Conservation (phyloP, 805 yeast genomes). For the Myxozyma mucilagina region DNA sequence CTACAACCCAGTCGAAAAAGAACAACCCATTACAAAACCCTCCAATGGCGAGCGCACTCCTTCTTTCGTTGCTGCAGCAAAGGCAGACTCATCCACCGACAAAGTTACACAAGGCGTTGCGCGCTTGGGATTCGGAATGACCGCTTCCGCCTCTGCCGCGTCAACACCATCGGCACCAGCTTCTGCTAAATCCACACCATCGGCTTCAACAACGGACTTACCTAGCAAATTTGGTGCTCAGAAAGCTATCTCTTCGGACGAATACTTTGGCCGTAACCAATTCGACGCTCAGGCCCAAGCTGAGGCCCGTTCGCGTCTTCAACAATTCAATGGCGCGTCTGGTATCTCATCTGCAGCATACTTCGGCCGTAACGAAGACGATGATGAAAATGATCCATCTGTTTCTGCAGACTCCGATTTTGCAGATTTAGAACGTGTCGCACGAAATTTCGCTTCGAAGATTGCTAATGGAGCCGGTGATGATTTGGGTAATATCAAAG, state of each 20-base stretch:
- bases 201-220: conserved; percentile 40
- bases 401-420: conserved; percentile 33
- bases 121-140: conserved; percentile 88
- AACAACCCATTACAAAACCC: conserved; percentile 8
- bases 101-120: conserved; percentile 47
- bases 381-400: conserved; percentile 41
- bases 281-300: conserved; percentile 74
- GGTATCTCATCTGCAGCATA: conserved; percentile 90
- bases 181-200: conserved; percentile 45
- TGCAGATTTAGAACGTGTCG: conserved; percentile 57
- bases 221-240: conserved; percentile 73
- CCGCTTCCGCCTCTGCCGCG: conserved; percentile 54
- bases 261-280: conserved; percentile 83
- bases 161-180: conserved; percentile 36
- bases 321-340: conserved; percentile 79
- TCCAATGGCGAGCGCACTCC: conserved; percentile 14
- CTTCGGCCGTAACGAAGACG: conserved; percentile 78
- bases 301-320: conserved; percentile 81
- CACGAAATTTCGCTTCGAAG: conserved; percentile 64
- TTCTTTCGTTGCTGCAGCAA: conserved; percentile 7
- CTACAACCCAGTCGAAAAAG: conserved; percentile 42
- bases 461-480: conserved; percentile 77
- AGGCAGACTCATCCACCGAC: conserved; percentile 13
- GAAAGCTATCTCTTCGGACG: conserved; percentile 95
- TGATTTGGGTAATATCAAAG: conserved; percentile 84